phyloP scores from a whole-genome alignment of 2,329 filamentous ascomycete species.

The Torrubiella hemipterigena region DNA sequence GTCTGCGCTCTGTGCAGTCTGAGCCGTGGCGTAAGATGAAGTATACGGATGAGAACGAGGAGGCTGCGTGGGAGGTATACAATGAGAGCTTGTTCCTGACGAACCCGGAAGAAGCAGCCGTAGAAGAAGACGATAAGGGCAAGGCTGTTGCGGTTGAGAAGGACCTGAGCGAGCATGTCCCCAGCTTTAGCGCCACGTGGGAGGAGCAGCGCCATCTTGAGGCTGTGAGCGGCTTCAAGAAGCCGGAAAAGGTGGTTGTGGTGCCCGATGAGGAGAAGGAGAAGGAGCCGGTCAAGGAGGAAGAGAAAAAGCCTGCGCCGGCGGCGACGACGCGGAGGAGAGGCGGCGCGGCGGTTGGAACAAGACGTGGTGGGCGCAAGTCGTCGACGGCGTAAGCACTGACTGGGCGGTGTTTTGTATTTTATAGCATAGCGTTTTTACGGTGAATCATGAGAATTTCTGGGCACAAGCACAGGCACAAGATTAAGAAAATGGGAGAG shows the following conservation, averaged over 20 bases:
- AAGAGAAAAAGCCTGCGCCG: conserved; percentile 12
- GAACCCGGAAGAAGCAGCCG: conserved; percentile 5
- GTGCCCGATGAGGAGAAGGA: conserved; percentile 1
- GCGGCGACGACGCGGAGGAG: conserved; percentile 10
- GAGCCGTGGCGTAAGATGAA: conserved; percentile 72
- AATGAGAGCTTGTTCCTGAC: conserved; percentile 50
- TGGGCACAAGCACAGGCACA: too few relatives aligned
- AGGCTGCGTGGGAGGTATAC: conserved; percentile 65
- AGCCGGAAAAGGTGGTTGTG: conserved; percentile 14
- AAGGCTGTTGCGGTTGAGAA: conserved; percentile 6
- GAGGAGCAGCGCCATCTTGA: conserved; percentile 30
- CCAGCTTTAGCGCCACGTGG: conserved; percentile 28
- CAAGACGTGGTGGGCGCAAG: conserved; percentile 3
- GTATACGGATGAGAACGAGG: conserved; percentile 72
- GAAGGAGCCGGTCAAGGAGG: conserved; percentile 7
- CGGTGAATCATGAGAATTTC: too few relatives aligned
- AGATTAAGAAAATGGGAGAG: too few relatives aligned
- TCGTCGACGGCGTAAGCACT: too few relatives aligned
- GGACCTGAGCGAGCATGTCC: conserved; percentile 23
- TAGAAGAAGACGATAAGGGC: conserved; percentile 10
- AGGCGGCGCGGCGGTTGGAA: conserved; percentile 4
- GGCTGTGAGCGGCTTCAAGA: conserved; percentile 31
- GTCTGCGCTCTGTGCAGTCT: conserved; percentile 65
- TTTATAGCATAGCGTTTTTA: too few relatives aligned
- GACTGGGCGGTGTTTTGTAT: too few relatives aligned